Evolutionary conservation across 129 eudicot genomes (phyloP).

Genomic region (Saposhnikovia divaricata): DNA sequence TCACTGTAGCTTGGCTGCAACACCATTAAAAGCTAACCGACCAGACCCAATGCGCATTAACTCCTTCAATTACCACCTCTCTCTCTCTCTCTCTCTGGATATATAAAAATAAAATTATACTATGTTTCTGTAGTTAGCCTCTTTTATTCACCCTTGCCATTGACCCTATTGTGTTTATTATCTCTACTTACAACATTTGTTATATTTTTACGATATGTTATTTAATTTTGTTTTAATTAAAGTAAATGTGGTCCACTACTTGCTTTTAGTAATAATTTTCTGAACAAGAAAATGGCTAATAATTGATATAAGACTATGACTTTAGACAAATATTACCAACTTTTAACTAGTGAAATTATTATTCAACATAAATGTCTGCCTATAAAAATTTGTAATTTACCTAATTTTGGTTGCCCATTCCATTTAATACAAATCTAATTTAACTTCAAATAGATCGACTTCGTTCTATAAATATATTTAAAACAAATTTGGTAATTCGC

Average conservation of each 20-base stretch:
- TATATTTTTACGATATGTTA: neutral
- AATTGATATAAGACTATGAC: neutral
- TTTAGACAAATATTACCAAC: conserved; percentile 2
- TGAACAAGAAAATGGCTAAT: neutral
- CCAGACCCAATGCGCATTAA: conserved; percentile 10
- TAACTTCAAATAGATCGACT: neutral
- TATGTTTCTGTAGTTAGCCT: neutral
- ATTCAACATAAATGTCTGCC: neutral
- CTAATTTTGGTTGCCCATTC: neutral
- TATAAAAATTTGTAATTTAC: neutral
- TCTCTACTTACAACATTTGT: neutral
- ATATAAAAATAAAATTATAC: neutral
- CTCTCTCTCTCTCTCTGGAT: neutral
- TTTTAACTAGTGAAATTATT: neutral
- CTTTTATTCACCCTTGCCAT: neutral
- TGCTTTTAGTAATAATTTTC: neutral
- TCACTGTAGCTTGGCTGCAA: conserved; percentile 12
- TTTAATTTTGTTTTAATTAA: neutral
- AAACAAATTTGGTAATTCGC: neutral
- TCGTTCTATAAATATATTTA: neutral
- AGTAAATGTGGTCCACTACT: neutral
- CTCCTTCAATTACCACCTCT: conserved; percentile 1
- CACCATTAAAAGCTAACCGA: conserved; percentile 10
- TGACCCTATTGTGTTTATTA: neutral
- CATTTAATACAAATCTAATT: neutral